phyloP scores from a whole-genome alignment of 495 filamentous ascomycete species.

The Neurospora africana region DNA sequence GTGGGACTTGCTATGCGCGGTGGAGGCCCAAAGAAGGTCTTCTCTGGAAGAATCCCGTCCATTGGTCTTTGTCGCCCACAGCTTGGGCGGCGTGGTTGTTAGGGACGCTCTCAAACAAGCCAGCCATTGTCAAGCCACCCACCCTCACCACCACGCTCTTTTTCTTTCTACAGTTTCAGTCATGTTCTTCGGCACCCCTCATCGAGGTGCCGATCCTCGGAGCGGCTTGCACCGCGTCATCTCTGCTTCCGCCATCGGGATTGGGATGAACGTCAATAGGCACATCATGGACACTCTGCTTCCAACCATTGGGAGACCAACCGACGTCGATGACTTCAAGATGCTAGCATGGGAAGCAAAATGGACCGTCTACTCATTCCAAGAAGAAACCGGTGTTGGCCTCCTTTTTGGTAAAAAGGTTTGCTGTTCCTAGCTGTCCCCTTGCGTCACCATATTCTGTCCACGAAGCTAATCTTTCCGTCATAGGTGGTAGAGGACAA shows the following conservation, averaged over 20 bases:
- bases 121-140: not conserved
- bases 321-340: not conserved
- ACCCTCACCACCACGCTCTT: not conserved
- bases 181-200: not conserved
- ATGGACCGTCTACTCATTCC: not conserved
- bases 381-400: not conserved
- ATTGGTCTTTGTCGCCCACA: not conserved
- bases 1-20: not conserved
- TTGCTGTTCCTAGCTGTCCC: not conserved
- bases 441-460: not conserved
- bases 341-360: not conserved
- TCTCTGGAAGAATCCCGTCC: not conserved
- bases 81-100: not conserved
- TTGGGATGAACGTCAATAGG: not conserved
- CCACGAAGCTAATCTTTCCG: not conserved
- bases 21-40: not conserved
- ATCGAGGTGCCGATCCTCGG: not conserved
- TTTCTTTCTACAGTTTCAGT: not conserved
- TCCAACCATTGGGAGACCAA: not conserved
- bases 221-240: not conserved
- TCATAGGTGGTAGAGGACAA: not conserved
- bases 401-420: not conserved
- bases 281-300: not conserved
- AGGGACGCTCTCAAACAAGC: not conserved
- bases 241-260: not conserved